Base-by-base conservation (phyloP, 257 asterid species). In the Solanum piurae region DNA sequence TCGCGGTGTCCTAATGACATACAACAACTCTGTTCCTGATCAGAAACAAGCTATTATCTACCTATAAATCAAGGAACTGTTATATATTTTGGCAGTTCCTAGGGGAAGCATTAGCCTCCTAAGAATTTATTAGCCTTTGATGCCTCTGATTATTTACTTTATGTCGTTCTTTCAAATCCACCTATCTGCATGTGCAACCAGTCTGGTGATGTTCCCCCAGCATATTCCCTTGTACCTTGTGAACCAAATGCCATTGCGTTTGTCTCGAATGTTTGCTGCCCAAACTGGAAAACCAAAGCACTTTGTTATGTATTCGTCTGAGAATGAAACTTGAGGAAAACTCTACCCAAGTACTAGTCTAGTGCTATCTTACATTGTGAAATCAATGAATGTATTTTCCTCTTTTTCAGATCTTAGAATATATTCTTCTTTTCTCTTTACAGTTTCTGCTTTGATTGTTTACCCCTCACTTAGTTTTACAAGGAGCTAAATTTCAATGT, bases 131-230 rank as follows among this genome's bases (percentile, higher is more conserved):
- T 80, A 16, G 68, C 85, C 38, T 46, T 80, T 80, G 85, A 46
- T 80, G 55, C 27, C 62, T 52, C 62, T 0, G 34, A 40, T 68
- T 86, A 69, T 68, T 86, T 71, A 86, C 88, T 62, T 80, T 89
- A 95, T n/a, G 95, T 88, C 83, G 94, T 86, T 88, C 95, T 88
- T 88, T 94, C 97, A 83, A 95, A 94, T 68, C 97, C 95, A n/a
- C 99, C 99, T 82, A 93, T 92, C 93, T 96, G 99, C 99, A 96
- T 96, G 79, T 96, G 98, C 69, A 94, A 93, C 99, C 99, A 96
- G 79, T 94, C 99, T 64, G 98, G 96, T 31, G 98, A 94, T 64
- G 98, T 87, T 40, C 92, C 91, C 89, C 97, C 89, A 2, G 58
- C 92, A 46, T 89, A 96, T 76, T 93, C 98, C 88, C 96, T 90